These are phyloP conservation scores for Fusarium sp. DNA, from an alignment of 2,329 filamentous ascomycete genomes.

Conservation along the genomic window DNA sequence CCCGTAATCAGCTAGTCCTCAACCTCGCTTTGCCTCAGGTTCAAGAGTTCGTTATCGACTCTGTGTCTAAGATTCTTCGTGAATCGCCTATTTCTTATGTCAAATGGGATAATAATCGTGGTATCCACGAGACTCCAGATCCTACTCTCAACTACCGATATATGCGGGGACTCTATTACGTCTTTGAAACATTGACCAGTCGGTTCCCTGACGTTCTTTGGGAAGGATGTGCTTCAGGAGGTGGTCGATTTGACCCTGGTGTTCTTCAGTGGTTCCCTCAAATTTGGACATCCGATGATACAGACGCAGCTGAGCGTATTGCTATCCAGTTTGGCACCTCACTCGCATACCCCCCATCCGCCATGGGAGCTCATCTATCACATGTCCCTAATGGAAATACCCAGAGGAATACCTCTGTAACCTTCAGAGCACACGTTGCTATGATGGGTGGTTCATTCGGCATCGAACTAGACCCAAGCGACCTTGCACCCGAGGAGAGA, in stretches of 20 bases:
- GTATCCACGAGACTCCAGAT: conserved; percentile 70
- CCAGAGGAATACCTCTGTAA: conserved; percentile 66
- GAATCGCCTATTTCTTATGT: conserved; percentile 69
- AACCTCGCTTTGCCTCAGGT: conserved; percentile 72
- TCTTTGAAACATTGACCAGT: conserved; percentile 71
- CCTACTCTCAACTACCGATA: conserved; percentile 69
- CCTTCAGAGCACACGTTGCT: conserved; percentile 74
- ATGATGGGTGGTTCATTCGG: conserved; percentile 78
- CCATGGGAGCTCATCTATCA: conserved; percentile 76
- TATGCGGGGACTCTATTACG: conserved; percentile 73
- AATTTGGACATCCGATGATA: conserved; percentile 75
- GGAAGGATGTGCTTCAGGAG: conserved; percentile 76
- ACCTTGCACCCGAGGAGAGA: conserved; percentile 64
- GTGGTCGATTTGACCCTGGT: conserved; percentile 74
- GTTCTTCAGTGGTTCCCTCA: conserved; percentile 75
- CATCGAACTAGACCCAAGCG: conserved; percentile 71
- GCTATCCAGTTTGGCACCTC: conserved; percentile 74
- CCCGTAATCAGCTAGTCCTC: conserved; percentile 71
- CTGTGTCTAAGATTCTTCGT: conserved; percentile 66
- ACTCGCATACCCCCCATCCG: conserved; percentile 71
- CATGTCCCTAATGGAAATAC: conserved; percentile 71
- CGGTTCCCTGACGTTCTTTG: conserved; percentile 73
- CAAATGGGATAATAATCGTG: conserved; percentile 78
- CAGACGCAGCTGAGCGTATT: conserved; percentile 71
- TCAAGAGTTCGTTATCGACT: conserved; percentile 71